Conservation (phyloP, 2,329 filamentous ascomycete genomes). For the Trichophyton rubrum region DNA sequence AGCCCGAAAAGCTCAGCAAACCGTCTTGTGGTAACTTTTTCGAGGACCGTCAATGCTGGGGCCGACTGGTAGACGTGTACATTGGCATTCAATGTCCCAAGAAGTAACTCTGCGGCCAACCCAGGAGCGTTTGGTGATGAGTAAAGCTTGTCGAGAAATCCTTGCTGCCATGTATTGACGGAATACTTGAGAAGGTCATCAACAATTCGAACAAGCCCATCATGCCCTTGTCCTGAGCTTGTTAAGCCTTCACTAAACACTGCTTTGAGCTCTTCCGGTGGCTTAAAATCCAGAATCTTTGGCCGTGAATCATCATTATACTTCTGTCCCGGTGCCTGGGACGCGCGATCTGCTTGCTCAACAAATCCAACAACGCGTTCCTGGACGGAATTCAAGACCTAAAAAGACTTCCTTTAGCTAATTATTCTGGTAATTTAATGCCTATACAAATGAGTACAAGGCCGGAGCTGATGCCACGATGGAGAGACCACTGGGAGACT, state of each 20-base stretch:
- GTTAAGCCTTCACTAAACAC: slow-evolving; percentile 45
- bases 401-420: background rate
- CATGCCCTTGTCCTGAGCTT: slow-evolving; percentile 47
- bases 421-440: background rate
- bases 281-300: slow-evolving; percentile 51
- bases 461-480: background rate
- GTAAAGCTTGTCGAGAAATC: slow-evolving; percentile 92
- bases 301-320: slow-evolving; percentile 40
- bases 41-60: slow-evolving; percentile 72
- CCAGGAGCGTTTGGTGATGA: slow-evolving; percentile 80
- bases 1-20: slow-evolving; percentile 71
- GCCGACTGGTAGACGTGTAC: slow-evolving; percentile 90
- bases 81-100: slow-evolving; percentile 84
- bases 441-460: background rate
- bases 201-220: slow-evolving; percentile 61
- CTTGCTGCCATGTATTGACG: slow-evolving; percentile 98
- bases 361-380: slow-evolving; percentile 36
- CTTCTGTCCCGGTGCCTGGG: slow-evolving; percentile 45
- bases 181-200: slow-evolving; percentile 65
- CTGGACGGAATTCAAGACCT: slow-evolving; percentile 32
- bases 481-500: slow-evolving; percentile 16
- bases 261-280: slow-evolving; percentile 46
- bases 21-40: slow-evolving; percentile 64
- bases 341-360: slow-evolving; percentile 27
- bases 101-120: slow-evolving; percentile 68